Base-by-base conservation (phyloP, 2,329 filamentous ascomycete genomes). In the Alternaria ventricosa region DNA sequence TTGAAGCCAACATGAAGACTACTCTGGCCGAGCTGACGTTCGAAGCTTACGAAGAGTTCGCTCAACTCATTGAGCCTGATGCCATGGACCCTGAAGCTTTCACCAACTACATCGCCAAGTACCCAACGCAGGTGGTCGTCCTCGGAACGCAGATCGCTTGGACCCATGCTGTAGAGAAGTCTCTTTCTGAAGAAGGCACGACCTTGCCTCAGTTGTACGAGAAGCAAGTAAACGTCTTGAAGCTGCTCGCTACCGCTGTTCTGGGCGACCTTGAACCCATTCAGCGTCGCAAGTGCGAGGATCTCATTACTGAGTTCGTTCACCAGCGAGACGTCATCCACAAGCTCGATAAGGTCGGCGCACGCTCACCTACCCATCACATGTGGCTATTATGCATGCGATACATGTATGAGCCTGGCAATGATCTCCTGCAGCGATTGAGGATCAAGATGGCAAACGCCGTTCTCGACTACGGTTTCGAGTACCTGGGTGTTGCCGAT, bases 271-370 rank as follows among this genome's bases (percentile, higher is more conserved):
- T 99, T 22, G 92, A 94, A 69, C 85, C 93, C 7, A 92, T 97
- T 54, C 89, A 92, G 76, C 88, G 96, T 66, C 97, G 97, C 86
- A 97, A 97, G 84, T 99, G 95, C 81, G 96, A 99, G 80, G 95
- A 97, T 81, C 87, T 99, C 69, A 99, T 99, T 76, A 99, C 96
- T 0, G 96, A 99, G 79, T 98, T 96, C 77, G 96, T 99, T 13
- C 96, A 99, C 78, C 96, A 99, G 80, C 92, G 96, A 65, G 96
- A 99, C 79, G 88, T 91, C 18, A 96, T 98, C 68, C 91, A 95
- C 75, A 96, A 93, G 80, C 88, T 99, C 25, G 87, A 94, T 51
- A 87, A 90, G 49, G 85, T 88, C 49, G 90, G 91, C 61, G 96
- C 96, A 25, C 88, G 86, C 55, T 89, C 90, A 9, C 86, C 93